Evolutionary conservation across 805 yeast genomes (phyloP).

Genomic region (Nakazawaea pomicola): DNA sequence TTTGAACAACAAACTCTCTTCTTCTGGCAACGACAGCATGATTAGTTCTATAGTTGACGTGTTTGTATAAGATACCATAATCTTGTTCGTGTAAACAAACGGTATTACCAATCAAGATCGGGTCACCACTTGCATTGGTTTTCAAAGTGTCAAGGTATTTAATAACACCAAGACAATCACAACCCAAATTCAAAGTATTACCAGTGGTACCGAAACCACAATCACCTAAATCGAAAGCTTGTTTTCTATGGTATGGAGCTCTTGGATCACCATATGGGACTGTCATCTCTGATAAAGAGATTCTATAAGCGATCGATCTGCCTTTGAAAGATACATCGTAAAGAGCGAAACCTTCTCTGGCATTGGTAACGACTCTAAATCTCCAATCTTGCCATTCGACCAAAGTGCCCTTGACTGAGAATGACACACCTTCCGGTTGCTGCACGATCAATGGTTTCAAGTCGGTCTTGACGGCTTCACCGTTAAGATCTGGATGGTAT

Average conservation of each 20-base stretch:
- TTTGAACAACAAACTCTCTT: conserved; percentile 75
- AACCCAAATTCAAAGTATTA: conserved; percentile 64
- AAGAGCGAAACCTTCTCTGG: conserved; percentile 75
- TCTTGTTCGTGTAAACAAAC: conserved; percentile 81
- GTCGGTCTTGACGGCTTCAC: conserved; percentile 43
- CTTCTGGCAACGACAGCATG: conserved; percentile 68
- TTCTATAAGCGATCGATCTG: conserved; percentile 68
- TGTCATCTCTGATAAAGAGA: conserved; percentile 77
- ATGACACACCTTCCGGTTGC: conserved; percentile 83
- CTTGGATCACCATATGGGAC: conserved; percentile 87
- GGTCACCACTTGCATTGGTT: conserved; percentile 55
- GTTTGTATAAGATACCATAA: conserved; percentile 72
- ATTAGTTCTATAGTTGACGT: conserved; percentile 71
- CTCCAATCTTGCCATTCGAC: conserved; percentile 84
- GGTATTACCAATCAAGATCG: conserved; percentile 59
- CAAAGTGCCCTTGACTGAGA: conserved; percentile 50
- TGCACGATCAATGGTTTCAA: conserved; percentile 63
- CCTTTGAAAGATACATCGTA: conserved; percentile 75
- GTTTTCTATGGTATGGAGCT: conserved; percentile 80
- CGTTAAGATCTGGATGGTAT: conserved; percentile 68
- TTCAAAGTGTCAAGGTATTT: conserved; percentile 64
- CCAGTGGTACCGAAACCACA: conserved; percentile 77
- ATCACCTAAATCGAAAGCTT: conserved; percentile 84
- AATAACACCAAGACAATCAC: conserved; percentile 80
- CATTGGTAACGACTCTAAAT: conserved; percentile 63